Evolutionary conservation across 169 alveolate genomes (phyloP), one percentile per base, ranked within the genome.

Genomic region (Babesia gibsoni): DNA sequence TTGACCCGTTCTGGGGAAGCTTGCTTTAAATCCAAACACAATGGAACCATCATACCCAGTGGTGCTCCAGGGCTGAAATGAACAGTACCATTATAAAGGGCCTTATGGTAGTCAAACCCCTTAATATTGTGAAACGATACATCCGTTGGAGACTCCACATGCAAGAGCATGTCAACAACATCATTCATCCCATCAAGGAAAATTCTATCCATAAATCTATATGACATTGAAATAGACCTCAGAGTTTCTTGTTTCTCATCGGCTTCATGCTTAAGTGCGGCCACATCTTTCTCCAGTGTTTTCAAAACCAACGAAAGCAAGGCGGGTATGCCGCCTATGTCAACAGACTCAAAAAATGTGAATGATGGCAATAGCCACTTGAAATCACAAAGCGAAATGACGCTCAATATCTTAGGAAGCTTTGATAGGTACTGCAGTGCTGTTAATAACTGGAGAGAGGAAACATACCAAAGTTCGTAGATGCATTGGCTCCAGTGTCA

Each of bases 401-500:
- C 45, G 22, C 46, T 33, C 27, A 66, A 49, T 32, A 77, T 77
- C 32, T 56, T 67, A 1, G 45, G 35, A 52, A 77, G 29, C 22
- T 37, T 59, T 18, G 41, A 6, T 27, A 54, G 53, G 32, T 52
- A 74, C 84, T 74, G 43, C 46, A 52, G 7, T 4, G 27, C 10
- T 5, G 48, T 23, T 2, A 39, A 4, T 35, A 27, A 36, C 10
- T 2, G 22, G 0, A 35, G 10, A 8, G 2, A 10, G 10, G 20
- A 12, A 0, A 74, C 64, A 8, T 42, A 74, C 84, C 78, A 29
- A 49, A 7, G 43, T 20, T 30, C 35, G 23, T 4, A 52, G 67
- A 37, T 77, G 82, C 43, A 57, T 27, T 5, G 86, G 86, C 58
- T 77, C 86, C 50, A 77, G 75, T 1, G 81, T 39, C 86, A 77